Base-by-base conservation (phyloP, 2,329 filamentous ascomycete species). In the Aplosporella prunicola region DNA sequence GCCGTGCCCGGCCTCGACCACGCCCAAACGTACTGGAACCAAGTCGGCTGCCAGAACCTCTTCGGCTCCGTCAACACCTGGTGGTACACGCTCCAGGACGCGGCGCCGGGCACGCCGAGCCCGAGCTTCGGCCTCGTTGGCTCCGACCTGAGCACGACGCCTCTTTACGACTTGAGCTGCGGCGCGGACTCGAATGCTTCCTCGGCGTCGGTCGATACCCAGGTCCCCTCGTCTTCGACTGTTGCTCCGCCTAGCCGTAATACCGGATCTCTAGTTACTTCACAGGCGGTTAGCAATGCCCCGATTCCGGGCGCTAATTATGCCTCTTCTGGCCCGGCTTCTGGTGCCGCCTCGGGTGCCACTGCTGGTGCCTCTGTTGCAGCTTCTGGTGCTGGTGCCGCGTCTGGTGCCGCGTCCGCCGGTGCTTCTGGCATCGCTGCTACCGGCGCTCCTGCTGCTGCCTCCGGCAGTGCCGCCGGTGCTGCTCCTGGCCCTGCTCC, bases 1-100 rank as follows among this genome's bases (percentile, higher is more conserved):
- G 83, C 76, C 26, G 69, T 80, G 8, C 68, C 87, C 5, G 78
- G 68, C 23, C 45, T 64, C 20, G 64, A 70, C 36, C 88, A 89
- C 54, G 84, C 87, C 28, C 70, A 83, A 66, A 72, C 61, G n/a
- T 94, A 76, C 72, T 93, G 84, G 82, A 69, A 83, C 49, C 66
- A 80, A 30, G 81, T 89, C 35, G 82, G 78, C 35, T 93, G 86
- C 69, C 20, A 15, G 8, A 58, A 64, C 40, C 60, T 80, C 43
- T 77, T 86, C 44, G 75, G 72, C 51, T 62, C 64, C 45, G 72
- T 77, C 40, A 55, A 59, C 41, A 74, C 74, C 42, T 89, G 78
- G 74, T 89, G 82, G 79, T 86, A 79, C 65, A 83, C 76, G 34
- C 72, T 88, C 17, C 76, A 82, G 54, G 82, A 89, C 48, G 67